phyloP scores from a whole-genome alignment of 768 basidiomycete species.

The Russula compacta region DNA sequence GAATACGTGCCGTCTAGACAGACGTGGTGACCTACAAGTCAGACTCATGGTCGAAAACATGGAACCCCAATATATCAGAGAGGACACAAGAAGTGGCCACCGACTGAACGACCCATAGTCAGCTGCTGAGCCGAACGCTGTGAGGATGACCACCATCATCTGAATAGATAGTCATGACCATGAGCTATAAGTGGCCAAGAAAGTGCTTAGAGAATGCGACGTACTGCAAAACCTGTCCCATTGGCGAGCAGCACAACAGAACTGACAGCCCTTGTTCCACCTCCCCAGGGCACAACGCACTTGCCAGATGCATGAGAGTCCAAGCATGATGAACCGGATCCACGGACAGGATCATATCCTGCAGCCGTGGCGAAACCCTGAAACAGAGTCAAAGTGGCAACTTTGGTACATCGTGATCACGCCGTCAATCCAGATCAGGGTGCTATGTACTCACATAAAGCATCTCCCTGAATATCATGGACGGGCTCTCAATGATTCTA shows the following conservation, averaged over 20 bases:
- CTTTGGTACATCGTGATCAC: too few relatives aligned
- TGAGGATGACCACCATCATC: conserved; percentile 77
- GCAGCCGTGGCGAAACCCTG: conserved; percentile 62
- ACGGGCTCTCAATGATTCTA: not conserved
- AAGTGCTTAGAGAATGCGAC: conserved; percentile 18
- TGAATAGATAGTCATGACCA: conserved; percentile 46
- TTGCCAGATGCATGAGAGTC: conserved; percentile 50
- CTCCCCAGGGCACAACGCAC: conserved; percentile 72
- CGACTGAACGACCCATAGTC: conserved; percentile 74
- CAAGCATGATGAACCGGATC: conserved; percentile 61
- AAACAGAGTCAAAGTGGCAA: conserved; percentile 55
- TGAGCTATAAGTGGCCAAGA: not conserved
- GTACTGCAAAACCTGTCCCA: conserved; percentile 63
- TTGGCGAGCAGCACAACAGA: conserved; percentile 70
- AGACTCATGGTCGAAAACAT: conserved; percentile 72
- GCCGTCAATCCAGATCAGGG: too few relatives aligned
- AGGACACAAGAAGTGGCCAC: conserved; percentile 65
- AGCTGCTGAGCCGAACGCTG: conserved; percentile 59
- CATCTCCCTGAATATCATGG: conserved; percentile 44
- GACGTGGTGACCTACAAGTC: conserved; percentile 40
- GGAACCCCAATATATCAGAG: conserved; percentile 69
- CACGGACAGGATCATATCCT: conserved; percentile 63
- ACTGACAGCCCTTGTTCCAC: conserved; percentile 63
- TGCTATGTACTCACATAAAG: conserved; percentile 30
- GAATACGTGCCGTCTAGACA: not conserved